Evolutionary conservation across 1,139 yeast genomes (phyloP), one percentile per base, ranked within the genome.

Genomic region (Casaregolazyma suthepensis): DNA sequence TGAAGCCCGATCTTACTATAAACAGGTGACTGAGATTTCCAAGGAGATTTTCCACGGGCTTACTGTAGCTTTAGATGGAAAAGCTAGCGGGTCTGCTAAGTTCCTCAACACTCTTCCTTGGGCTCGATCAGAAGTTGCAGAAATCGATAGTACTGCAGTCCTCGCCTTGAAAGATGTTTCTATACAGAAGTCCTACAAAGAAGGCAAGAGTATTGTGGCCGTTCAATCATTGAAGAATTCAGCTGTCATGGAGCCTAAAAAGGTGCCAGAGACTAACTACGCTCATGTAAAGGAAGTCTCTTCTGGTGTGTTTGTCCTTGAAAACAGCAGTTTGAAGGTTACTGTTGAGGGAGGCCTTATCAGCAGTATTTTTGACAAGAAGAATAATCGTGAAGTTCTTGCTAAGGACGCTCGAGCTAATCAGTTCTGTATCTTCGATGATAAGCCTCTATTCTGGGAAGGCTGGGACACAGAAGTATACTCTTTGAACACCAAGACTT

Each of bases 401-500:
- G 87, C 85, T 58, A 69, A 76, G 1, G 70, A 72, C 18, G 81
- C 26, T 10, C 86, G 69, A 9, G 95, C 88, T 26, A 86, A 87
- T 63, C 93, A 85, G 66, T 83, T 79, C 59, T 79, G 87, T 1
- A 65, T 91, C 54, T 86, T 85, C 63, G 93, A 89, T 60, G 97
- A 90, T 67, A 85, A 88, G 58, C 97, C 97, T 12, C 74, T 88
- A 63, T 82, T 77, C 57, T 90, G 83, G 81, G 96, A 89, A 50
- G 97, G 96, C 2, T 91, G 98, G 97, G 97, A 91, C 66, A 90
- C 96, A 0, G 98, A 91, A 67, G 76, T 90, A 55, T 91, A 81
- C 66, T 85, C 95, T 0, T 76, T 86, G 58, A 84, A 83, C 60
- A 87, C 84, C 61, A 74, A 75, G 54, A 79, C 81, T 58, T 65